phyloP scores from a whole-genome alignment of 2,329 filamentous ascomycete genomes.

The Sporothrix euskadiensis region DNA sequence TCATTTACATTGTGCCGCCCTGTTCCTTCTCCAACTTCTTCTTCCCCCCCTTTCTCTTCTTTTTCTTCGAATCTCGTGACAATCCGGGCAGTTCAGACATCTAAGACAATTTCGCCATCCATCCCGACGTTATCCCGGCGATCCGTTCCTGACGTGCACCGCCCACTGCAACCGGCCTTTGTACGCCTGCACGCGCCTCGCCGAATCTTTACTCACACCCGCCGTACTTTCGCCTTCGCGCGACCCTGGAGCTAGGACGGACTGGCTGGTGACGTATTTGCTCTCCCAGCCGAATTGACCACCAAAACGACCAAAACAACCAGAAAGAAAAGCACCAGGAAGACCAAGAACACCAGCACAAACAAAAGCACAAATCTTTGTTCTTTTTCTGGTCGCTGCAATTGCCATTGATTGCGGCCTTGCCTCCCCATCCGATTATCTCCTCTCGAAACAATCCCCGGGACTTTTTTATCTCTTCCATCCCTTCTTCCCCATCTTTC shows the following conservation, averaged over 20 bases:
- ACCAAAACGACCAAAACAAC: neutral
- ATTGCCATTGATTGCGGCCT: neutral
- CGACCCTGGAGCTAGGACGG: constrained; percentile 25
- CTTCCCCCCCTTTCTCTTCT: neutral
- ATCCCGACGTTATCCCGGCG: neutral
- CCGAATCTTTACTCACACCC: neutral
- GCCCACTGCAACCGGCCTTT: constrained; percentile 1
- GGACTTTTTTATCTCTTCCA: neutral
- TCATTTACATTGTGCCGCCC: neutral
- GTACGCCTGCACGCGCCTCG: neutral
- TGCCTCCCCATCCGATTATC: neutral
- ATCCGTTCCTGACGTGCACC: neutral
- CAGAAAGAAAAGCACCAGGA: neutral
- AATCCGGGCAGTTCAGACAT: neutral
- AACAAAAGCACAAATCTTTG: neutral
- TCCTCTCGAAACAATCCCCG: neutral
- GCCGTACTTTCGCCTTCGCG: constrained; percentile 2
- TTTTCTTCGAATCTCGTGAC: neutral
- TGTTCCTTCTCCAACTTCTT: neutral
- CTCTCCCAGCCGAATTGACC: constrained; percentile 1
- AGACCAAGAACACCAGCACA: neutral
- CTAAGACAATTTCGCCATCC: neutral
- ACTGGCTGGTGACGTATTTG: constrained; percentile 19
- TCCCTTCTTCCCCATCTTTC: neutral
- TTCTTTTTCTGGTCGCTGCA: neutral